phyloP scores from a whole-genome alignment of 177 flowering plant genomes.

The Telopea speciosissima region DNA sequence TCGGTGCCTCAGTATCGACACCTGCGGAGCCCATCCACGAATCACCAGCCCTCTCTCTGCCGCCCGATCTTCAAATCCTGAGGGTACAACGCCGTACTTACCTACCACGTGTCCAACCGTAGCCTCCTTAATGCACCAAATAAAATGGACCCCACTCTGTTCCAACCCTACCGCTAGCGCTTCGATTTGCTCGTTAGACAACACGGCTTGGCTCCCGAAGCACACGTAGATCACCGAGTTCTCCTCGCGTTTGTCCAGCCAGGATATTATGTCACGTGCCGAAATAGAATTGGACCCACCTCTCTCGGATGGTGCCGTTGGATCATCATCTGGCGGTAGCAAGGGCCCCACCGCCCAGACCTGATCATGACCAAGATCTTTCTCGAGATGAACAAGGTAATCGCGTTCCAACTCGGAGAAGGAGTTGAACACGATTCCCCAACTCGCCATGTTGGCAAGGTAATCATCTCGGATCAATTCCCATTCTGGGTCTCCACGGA shows the following conservation, averaged over 20 bases:
- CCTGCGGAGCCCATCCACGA: slow-evolving; percentile 62
- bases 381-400: slow-evolving; percentile 19
- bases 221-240: slow-evolving; percentile 48
- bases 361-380: slow-evolving; percentile 6
- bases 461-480: slow-evolving; percentile 16
- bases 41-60: slow-evolving; percentile 42
- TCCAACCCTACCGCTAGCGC: slow-evolving; percentile 45
- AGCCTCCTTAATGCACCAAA: slow-evolving; percentile 37
- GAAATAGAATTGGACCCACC: slow-evolving; percentile 16
- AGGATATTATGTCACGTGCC: slow-evolving; percentile 6
- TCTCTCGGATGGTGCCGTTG: slow-evolving; percentile 2
- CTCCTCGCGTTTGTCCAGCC: slow-evolving; percentile 24
- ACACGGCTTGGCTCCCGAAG: slow-evolving; percentile 56
- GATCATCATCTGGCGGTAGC: not conserved
- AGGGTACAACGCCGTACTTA: slow-evolving; percentile 21
- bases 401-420: slow-evolving; percentile 24
- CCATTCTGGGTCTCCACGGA: slow-evolving; percentile 26
- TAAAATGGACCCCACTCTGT: slow-evolving; percentile 44
- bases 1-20: slow-evolving; percentile 41
- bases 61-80: slow-evolving; percentile 44
- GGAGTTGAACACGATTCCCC: slow-evolving; percentile 33
- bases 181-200: slow-evolving; percentile 36
- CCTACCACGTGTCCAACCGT: slow-evolving; percentile 18
- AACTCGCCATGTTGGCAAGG: slow-evolving; percentile 16
- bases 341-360: slow-evolving; percentile 36